Evolutionary conservation across 1,139 yeast genomes (phyloP).

Genomic region (Pneumocystis oryctolagi): DNA sequence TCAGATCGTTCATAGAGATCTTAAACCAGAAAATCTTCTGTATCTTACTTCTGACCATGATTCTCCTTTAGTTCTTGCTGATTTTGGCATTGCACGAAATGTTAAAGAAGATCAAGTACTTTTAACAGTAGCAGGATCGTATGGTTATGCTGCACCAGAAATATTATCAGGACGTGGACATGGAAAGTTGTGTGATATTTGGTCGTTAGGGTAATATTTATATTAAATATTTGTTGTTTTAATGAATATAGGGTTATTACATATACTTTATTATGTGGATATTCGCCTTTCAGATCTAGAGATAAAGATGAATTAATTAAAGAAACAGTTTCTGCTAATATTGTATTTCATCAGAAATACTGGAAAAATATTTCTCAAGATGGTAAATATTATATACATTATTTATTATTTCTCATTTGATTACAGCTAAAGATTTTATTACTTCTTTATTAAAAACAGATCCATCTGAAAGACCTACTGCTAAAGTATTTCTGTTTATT

Average conservation of each 20-base stretch:
- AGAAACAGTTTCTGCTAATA: slow-evolving; percentile 11
- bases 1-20: slow-evolving; percentile 76
- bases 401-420: not conserved
- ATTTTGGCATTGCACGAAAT: slow-evolving; percentile 82
- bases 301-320: slow-evolving; percentile 42
- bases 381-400: not conserved
- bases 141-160: slow-evolving; percentile 93
- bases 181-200: slow-evolving; percentile 82
- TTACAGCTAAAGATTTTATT: slow-evolving; percentile 53
- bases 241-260: slow-evolving; percentile 47
- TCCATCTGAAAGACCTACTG: slow-evolving; percentile 55
- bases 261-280: slow-evolving; percentile 80
- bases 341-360: slow-evolving; percentile 65
- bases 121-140: slow-evolving; percentile 71
- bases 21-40: slow-evolving; percentile 78
- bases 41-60: slow-evolving; percentile 41
- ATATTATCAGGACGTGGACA: slow-evolving; percentile 64
- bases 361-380: slow-evolving; percentile 67
- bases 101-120: slow-evolving; percentile 44
- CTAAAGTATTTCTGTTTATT: slow-evolving; percentile 23
- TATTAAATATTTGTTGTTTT: not conserved
- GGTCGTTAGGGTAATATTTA: slow-evolving; percentile 46
- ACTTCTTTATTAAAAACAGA: slow-evolving; percentile 47
- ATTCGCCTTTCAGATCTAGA: slow-evolving; percentile 81
- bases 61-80: slow-evolving; percentile 69